phyloP scores from a whole-genome alignment of 2,329 filamentous ascomycete species.

The Claviceps humidiphila region DNA sequence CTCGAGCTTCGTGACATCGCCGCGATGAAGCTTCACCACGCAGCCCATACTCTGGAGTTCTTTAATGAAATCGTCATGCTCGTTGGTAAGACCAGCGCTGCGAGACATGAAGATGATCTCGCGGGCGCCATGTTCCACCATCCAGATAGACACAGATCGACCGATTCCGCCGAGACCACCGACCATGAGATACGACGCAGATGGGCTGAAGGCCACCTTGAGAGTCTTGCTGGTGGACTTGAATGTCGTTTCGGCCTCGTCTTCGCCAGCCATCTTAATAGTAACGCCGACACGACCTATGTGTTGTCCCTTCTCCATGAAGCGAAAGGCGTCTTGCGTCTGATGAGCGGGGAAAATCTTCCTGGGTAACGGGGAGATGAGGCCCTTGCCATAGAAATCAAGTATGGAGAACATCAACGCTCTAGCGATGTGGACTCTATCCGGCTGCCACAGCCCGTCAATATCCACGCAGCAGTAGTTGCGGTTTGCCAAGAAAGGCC shows the following conservation, averaged over 20 bases:
- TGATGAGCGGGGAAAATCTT: not conserved
- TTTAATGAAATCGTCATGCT: slow-evolving; percentile 6
- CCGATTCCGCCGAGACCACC: slow-evolving; percentile 13
- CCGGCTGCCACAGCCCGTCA: not conserved
- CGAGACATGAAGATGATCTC: slow-evolving; percentile 14
- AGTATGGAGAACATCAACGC: not conserved
- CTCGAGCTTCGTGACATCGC: slow-evolving; percentile 2
- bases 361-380: not conserved
- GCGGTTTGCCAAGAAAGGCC: slow-evolving; percentile 1
- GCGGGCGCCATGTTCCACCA: slow-evolving; percentile 13
- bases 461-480: not conserved
- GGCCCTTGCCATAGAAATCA: not conserved
- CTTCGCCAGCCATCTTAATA: not conserved
- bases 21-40: slow-evolving; percentile 10
- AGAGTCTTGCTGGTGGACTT: not conserved
- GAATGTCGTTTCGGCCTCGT: not conserved
- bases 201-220: not conserved
- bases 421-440: not conserved
- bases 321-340: not conserved
- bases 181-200: slow-evolving; percentile 10
- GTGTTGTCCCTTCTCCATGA: not conserved
- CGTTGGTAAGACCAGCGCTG: not conserved
- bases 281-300: not conserved
- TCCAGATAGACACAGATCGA: slow-evolving; percentile 7
- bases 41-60: slow-evolving; percentile 11